Evolutionary conservation across 2,329 filamentous ascomycete species (phyloP).

Genomic region (Ophiocordyceps sinensis): DNA sequence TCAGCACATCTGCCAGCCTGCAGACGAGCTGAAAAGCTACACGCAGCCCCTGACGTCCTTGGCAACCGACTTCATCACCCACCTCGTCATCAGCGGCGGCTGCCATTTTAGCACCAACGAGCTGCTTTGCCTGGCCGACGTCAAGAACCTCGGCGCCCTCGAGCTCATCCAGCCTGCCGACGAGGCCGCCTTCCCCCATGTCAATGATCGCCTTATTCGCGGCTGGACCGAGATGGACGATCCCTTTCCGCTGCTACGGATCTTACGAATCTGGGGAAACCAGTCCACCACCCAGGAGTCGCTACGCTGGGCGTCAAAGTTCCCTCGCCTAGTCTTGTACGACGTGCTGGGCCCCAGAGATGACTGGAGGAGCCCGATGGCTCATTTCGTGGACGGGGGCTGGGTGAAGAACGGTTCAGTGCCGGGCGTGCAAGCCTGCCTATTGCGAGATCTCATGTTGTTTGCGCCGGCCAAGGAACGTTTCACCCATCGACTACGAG

Average conservation of each 20-base stretch:
- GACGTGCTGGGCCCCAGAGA: slow-evolving; percentile 22
- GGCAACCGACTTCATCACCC: slow-evolving; percentile 23
- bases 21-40: slow-evolving; percentile 19
- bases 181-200: slow-evolving; percentile 16
- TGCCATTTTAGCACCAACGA: slow-evolving; percentile 22
- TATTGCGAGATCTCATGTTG: slow-evolving; percentile 20
- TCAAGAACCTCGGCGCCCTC: slow-evolving; percentile 32
- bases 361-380: slow-evolving; percentile 19
- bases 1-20: slow-evolving; percentile 23
- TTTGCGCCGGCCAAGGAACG: slow-evolving; percentile 15
- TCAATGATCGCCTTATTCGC: slow-evolving; percentile 30
- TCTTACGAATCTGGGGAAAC: slow-evolving; percentile 30
- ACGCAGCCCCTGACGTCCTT: slow-evolving; percentile 20
- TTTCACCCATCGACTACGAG: slow-evolving; percentile 8
- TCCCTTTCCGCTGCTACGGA: slow-evolving; percentile 30
- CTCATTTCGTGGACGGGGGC: slow-evolving; percentile 12
- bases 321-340: slow-evolving; percentile 30
- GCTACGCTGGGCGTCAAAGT: slow-evolving; percentile 23
- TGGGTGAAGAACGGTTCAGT: slow-evolving; percentile 18
- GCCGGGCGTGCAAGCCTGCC: slow-evolving; percentile 15
- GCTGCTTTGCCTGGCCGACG: slow-evolving; percentile 22
- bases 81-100: slow-evolving; percentile 23
- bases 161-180: slow-evolving; percentile 28
- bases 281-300: slow-evolving; percentile 23
- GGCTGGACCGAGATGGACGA: slow-evolving; percentile 26